Percentiles rank a stretch among this genome's conserved stretches.
phyloP scores from a whole-genome alignment of 352 stramenopile genomes.

The Phytophthora citrophthora region DNA sequence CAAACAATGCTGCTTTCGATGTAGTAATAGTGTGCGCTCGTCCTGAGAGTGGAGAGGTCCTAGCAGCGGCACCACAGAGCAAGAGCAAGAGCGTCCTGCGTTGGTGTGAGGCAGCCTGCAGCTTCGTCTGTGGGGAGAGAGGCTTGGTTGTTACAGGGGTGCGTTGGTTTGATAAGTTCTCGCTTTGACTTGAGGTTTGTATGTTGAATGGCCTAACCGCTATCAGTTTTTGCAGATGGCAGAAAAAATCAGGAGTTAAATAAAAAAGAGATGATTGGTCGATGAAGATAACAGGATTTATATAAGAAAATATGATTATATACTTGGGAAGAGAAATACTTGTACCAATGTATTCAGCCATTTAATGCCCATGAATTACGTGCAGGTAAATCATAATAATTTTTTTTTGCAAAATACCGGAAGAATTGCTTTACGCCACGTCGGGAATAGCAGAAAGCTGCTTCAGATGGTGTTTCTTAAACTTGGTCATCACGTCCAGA shows the following conservation, averaged over 20 bases:
- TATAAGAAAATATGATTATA: too few relatives aligned
- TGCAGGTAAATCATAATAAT: background rate
- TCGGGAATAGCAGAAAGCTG: conserved; percentile 19
- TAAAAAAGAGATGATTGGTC: conserved; percentile 21
- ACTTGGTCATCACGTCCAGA: conserved; percentile 51
- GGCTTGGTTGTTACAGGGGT: conserved; percentile 3
- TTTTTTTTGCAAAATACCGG: background rate
- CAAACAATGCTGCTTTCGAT: conserved; percentile 1
- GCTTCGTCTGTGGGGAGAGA: conserved; percentile 44
- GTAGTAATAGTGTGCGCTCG: background rate
- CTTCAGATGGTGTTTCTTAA: conserved; percentile 35
- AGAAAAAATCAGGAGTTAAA: conserved; percentile 46
- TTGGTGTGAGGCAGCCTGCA: conserved; percentile 9
- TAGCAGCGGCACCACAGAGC: background rate
- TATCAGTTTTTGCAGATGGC: conserved; percentile 12
- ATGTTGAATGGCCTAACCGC: conserved; percentile 7
- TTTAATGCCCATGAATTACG: background rate
- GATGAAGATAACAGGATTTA: too few relatives aligned
- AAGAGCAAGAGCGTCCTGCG: background rate
- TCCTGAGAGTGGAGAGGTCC: background rate
- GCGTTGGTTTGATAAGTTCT: conserved; percentile 10
- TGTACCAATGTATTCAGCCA: too few relatives aligned
- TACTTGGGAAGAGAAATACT: too few relatives aligned
- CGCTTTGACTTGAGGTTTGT: conserved; percentile 13
- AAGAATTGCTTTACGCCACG: conserved; percentile 16